Percentiles rank a stretch among this genome's conserved stretches.
Evolutionary conservation across 805 yeast species (phyloP).

Genomic region (Wickerhamomyces pijperi): DNA sequence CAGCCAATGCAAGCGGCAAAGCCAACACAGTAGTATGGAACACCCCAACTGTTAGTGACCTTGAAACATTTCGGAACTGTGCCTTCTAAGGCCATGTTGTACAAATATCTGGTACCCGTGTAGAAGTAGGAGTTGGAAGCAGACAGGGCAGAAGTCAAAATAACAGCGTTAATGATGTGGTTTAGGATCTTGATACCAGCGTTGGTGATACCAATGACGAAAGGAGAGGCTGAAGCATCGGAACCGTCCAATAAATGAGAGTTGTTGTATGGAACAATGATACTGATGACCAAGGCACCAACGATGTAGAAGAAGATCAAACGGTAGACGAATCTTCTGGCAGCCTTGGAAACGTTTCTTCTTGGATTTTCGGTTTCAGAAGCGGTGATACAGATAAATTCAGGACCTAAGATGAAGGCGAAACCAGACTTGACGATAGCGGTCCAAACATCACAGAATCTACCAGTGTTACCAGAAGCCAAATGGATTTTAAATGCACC

Average conservation of each 20-base stretch:
- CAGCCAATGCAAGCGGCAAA: constrained; percentile 26
- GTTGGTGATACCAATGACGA: constrained; percentile 66
- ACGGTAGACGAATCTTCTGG: constrained; percentile 43
- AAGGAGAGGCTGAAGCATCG: constrained; percentile 65
- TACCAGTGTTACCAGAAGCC: constrained; percentile 44
- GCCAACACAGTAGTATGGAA: constrained; percentile 34
- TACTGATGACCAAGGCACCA: constrained; percentile 60
- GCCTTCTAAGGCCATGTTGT: constrained; percentile 61
- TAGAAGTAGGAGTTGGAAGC: constrained; percentile 76
- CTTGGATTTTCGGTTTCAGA: constrained; percentile 52
- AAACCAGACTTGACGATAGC: constrained; percentile 55
- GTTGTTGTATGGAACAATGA: constrained; percentile 54
- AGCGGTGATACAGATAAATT: constrained; percentile 44
- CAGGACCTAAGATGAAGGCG: constrained; percentile 54
- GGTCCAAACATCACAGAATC: constrained; percentile 53
- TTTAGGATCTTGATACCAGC: constrained; percentile 60
- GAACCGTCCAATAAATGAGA: constrained; percentile 37
- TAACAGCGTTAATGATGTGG: constrained; percentile 68
- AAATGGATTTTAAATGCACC: constrained; percentile 43
- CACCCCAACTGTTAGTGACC: constrained; percentile 49
- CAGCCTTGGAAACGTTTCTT: constrained; percentile 49
- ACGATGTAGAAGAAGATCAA: constrained; percentile 47
- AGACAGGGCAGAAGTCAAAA: constrained; percentile 67
- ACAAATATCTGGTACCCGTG: constrained; percentile 63
- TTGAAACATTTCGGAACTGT: constrained; percentile 63